Evolutionary conservation across 2,329 filamentous ascomycete genomes (phyloP).

Genomic region (Verticillium alfalfae): DNA sequence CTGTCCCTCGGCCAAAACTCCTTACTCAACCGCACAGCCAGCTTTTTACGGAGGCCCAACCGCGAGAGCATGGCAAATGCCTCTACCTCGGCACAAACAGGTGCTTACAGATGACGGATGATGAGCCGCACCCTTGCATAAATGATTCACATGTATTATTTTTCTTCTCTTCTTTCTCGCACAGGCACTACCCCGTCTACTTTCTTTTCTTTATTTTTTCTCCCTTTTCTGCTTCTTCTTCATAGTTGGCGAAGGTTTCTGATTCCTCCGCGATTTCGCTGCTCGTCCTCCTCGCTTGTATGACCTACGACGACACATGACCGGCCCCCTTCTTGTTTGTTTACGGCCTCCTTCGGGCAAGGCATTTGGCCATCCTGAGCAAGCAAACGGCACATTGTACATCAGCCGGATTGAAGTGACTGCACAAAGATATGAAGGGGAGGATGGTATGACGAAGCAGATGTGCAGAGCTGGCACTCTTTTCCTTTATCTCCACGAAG

Average conservation of each 20-base stretch:
- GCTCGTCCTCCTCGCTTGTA: slow-evolving; percentile 7
- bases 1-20: slow-evolving; percentile 36
- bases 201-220: slow-evolving; percentile 1
- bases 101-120: slow-evolving; percentile 38
- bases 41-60: slow-evolving; percentile 35
- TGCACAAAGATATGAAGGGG: not conserved
- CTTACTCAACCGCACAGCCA: slow-evolving; percentile 37
- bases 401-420: not conserved
- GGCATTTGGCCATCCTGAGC: not conserved
- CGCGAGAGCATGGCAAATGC: slow-evolving; percentile 36
- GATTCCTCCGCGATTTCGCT: slow-evolving; percentile 6
- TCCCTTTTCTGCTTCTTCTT: slow-evolving; percentile 1
- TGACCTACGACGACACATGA: slow-evolving; percentile 9
- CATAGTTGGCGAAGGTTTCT: not conserved
- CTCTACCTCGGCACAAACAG: slow-evolving; percentile 32
- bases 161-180: slow-evolving; percentile 7
- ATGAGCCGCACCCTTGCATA: slow-evolving; percentile 17
- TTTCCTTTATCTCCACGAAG: not conserved
- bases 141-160: slow-evolving; percentile 13
- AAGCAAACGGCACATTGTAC: not conserved
- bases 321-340: slow-evolving; percentile 4
- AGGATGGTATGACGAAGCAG: not conserved
- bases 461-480: not conserved
- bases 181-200: not conserved
- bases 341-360: not conserved